These are phyloP conservation scores for Eucalyptus cloeziana DNA, from an alignment of 345 rosid genomes.

Conservation along the genomic window DNA sequence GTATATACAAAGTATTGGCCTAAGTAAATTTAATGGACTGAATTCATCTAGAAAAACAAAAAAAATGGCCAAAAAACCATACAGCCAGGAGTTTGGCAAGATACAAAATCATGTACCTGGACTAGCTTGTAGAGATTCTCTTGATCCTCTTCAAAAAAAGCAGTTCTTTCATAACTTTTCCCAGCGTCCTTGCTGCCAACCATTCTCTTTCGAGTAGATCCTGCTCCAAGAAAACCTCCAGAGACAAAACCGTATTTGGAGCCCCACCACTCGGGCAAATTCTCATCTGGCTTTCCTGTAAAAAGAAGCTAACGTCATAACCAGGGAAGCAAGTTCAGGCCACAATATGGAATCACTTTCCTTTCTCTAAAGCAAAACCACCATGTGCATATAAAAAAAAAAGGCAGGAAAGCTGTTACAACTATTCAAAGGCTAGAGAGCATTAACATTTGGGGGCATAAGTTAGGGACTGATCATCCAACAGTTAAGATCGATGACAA, in stretches of 20 bases:
- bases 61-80: background rate
- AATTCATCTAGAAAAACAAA: background rate
- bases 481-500: background rate
- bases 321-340: background rate
- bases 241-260: slow-evolving; percentile 70
- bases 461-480: background rate
- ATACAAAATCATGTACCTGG: slow-evolving; percentile 33
- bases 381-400: no score
- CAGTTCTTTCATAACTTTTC: slow-evolving; percentile 30
- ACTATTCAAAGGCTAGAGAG: background rate
- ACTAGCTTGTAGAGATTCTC: slow-evolving; percentile 95
- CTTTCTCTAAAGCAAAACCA: background rate
- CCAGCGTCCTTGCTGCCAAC: slow-evolving; percentile 10
- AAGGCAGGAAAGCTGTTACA: background rate
- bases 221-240: slow-evolving; percentile 90
- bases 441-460: background rate
- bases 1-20: background rate
- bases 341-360: background rate
- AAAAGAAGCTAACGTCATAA: background rate
- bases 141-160: slow-evolving; percentile 86
- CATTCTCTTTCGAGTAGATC: slow-evolving; percentile 35
- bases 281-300: slow-evolving; percentile 35
- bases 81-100: background rate
- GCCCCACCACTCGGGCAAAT: slow-evolving; percentile 91
- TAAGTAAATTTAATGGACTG: background rate